phyloP scores from a whole-genome alignment of 2,329 filamentous ascomycete genomes.

The Alternaria sp. region DNA sequence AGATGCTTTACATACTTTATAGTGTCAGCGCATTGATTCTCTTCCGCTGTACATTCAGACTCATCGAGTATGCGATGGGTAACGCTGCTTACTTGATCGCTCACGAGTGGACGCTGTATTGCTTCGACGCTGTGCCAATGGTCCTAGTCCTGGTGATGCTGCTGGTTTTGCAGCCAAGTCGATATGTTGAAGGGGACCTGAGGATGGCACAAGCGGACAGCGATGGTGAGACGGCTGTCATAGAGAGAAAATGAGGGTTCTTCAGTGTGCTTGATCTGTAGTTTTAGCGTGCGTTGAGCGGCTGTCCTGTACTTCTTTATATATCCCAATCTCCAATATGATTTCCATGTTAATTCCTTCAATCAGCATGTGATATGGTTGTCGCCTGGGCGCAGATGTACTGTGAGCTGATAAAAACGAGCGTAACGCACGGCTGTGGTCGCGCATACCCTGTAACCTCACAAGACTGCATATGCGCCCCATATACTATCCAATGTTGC shows the following conservation, averaged over 20 bases:
- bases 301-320: background rate
- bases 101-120: slow-evolving; percentile 58
- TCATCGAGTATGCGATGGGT: slow-evolving; percentile 61
- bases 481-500: background rate
- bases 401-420: background rate
- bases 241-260: background rate
- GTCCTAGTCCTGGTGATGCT: slow-evolving; percentile 54
- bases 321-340: no score
- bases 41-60: slow-evolving; percentile 59
- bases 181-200: slow-evolving; percentile 21
- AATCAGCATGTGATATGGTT: background rate
- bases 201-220: background rate
- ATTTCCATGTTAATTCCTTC: background rate
- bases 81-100: slow-evolving; percentile 56
- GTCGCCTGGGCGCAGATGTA: background rate
- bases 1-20: slow-evolving; percentile 55
- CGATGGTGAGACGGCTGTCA: background rate
- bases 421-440: background rate
- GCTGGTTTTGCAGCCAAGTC: slow-evolving; percentile 32
- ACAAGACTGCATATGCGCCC: background rate
- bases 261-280: background rate
- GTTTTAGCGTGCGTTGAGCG: background rate
- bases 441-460: background rate
- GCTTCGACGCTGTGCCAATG: slow-evolving; percentile 60
- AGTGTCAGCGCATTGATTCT: slow-evolving; percentile 59